These are phyloP conservation scores for Corymbia citriodora DNA, from an alignment of 441 rosid species.

Conservation along the genomic window DNA sequence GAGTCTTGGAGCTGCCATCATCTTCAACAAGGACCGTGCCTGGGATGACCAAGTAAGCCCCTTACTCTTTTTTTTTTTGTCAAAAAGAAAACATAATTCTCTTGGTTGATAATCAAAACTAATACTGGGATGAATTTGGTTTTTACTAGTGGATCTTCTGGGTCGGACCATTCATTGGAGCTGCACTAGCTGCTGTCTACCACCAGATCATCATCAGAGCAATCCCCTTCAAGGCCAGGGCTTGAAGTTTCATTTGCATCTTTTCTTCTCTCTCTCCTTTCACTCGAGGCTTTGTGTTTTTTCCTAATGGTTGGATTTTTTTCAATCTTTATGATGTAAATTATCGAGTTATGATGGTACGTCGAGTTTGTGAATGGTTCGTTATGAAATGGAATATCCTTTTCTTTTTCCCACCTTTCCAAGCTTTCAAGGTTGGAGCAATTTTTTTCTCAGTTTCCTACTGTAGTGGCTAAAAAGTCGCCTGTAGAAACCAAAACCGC, in stretches of 20 bases:
- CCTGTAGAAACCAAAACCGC: neutral
- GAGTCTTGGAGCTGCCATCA: constrained; percentile 76
- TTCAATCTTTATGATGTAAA: neutral
- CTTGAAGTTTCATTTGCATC: constrained; percentile 12
- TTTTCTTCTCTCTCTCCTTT: neutral
- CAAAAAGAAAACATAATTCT: neutral
- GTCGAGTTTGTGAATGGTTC: neutral
- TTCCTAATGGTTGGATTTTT: neutral
- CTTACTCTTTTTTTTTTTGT: too few relatives aligned
- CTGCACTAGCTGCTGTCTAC: constrained; percentile 88
- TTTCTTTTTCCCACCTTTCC: neutral
- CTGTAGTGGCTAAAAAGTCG: neutral
- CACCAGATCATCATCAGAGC: constrained; percentile 88
- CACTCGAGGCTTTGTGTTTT: neutral
- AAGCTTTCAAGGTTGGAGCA: neutral
- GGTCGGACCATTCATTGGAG: constrained; percentile 94
- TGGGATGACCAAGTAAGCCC: constrained; percentile 71
- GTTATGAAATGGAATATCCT: neutral
- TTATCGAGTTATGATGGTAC: neutral
- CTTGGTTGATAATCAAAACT: neutral
- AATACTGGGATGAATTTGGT: neutral
- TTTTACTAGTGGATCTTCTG: constrained; percentile 82
- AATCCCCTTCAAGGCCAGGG: constrained; percentile 71
- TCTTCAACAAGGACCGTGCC: constrained; percentile 53
- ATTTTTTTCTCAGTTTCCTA: neutral